Base-by-base conservation (phyloP, 2,329 filamentous ascomycete species). In the Shiraia sp. region DNA sequence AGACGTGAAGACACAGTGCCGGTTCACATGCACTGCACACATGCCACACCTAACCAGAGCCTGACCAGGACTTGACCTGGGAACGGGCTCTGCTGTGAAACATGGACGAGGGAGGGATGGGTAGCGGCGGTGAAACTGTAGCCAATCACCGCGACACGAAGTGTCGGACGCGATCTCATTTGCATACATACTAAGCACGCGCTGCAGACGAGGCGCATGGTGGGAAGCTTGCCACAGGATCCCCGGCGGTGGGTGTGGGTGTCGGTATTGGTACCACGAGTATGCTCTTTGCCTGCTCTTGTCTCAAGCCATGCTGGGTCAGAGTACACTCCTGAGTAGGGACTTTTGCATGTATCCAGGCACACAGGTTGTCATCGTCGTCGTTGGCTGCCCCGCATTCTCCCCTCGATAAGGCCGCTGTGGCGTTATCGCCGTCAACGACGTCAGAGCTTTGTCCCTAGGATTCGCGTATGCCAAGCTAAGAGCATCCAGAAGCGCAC, bases 131-230 rank as follows among this genome's bases (percentile, higher is more conserved):
- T 55, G 51, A 57, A 50, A 53, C 48, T 45, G 38, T 30, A 49
- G 40, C 58, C 56, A 60, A 61, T 61, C 51, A 57, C 42, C 41
- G 53, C 43, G 32, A 48, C 57, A 61, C 55, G 51, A 61, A 49
- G 44, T 46, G 47, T 51, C 51, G 45, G 48, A 51, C 47, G 47
- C 47, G 38, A 53, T 52, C 31, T 42, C 35, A 58, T 58, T 59
- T 22, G 19, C 19, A 22, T 22, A 8, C 19, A 5, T 5, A 5
- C 4, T 22, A 22, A 22, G 55, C 55, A 47, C 49, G 51, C 42
- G 29, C 44, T 47, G 41, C 39, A 46, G 45, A 51, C 55, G 48
- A 47, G 46, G 56, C 47, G 53, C 42, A 32, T 38, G 47, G 45
- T 23, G 25, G 25, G 38, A 31, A 23, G 34, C 32, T 35, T 9